Evolutionary conservation across 768 basidiomycete species (phyloP).

Genomic region (Gloeopeniophorella convolvens): DNA sequence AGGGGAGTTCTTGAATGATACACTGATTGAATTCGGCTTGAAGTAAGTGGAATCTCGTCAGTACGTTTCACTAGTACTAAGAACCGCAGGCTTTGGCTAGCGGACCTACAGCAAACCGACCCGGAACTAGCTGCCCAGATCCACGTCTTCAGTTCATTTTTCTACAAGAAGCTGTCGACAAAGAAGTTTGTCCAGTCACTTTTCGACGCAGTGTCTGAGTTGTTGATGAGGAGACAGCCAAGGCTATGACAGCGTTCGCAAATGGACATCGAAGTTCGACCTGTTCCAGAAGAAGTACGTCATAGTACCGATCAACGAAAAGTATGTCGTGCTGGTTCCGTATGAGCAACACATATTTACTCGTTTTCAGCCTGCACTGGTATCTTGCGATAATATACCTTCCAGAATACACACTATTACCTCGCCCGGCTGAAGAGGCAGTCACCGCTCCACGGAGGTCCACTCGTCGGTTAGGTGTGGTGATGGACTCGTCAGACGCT

Average conservation of each 20-base stretch:
- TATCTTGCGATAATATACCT: constrained; percentile 91
- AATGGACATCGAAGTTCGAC: constrained; percentile 90
- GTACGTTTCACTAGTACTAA: not conserved
- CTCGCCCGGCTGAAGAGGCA: constrained; percentile 31
- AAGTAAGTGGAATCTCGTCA: constrained; percentile 49
- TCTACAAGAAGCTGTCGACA: constrained; percentile 88
- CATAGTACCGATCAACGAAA: constrained; percentile 94
- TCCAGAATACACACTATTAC: constrained; percentile 55
- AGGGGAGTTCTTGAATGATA: constrained; percentile 91
- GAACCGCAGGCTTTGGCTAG: constrained; percentile 58
- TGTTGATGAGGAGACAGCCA: constrained; percentile 30
- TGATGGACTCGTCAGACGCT: not conserved
- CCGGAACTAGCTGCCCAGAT: constrained; percentile 65
- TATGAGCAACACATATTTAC: not conserved
- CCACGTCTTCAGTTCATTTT: constrained; percentile 95
- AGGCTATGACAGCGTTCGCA: constrained; percentile 79
- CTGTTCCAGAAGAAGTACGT: constrained; percentile 90
- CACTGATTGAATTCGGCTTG: constrained; percentile 90
- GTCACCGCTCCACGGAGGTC: constrained; percentile 8
- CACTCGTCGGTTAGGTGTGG: constrained; percentile 6
- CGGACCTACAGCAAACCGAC: constrained; percentile 44
- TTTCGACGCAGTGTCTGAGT: not conserved
- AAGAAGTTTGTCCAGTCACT: constrained; percentile 41
- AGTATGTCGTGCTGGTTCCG: constrained; percentile 43
- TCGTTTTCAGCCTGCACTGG: constrained; percentile 75